These are phyloP conservation scores for Eucalyptus curtisii DNA, from an alignment of 345 rosid genomes.

Conservation along the genomic window DNA sequence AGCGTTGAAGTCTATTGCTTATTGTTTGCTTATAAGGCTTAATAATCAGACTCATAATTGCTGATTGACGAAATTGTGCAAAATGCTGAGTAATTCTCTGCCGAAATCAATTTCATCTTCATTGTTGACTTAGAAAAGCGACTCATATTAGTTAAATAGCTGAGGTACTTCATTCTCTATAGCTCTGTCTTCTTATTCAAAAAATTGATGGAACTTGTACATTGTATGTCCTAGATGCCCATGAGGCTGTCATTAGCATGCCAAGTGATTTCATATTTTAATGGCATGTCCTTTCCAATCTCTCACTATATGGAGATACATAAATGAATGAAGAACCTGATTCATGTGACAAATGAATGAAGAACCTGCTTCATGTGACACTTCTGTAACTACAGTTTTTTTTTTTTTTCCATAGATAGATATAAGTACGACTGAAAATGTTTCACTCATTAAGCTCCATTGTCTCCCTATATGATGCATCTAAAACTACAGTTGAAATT, in stretches of 20 bases:
- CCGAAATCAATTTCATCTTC: background rate
- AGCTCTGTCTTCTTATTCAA: background rate
- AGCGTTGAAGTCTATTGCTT: background rate
- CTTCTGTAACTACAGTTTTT: background rate
- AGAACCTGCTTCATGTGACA: background rate
- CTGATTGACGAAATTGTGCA: background rate
- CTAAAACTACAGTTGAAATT: background rate
- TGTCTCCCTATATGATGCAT: background rate
- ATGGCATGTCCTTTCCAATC: background rate
- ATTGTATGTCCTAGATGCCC: background rate
- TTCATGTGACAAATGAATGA: background rate
- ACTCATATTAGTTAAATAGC: background rate
- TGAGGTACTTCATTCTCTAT: background rate
- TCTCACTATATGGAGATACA: background rate
- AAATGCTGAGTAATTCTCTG: background rate
- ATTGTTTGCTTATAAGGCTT: background rate
- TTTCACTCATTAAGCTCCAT: background rate
- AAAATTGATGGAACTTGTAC: background rate
- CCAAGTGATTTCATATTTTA: background rate
- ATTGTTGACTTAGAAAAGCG: background rate
- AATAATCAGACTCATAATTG: background rate
- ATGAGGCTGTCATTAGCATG: background rate
- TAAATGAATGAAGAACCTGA: background rate
- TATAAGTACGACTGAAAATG: background rate
- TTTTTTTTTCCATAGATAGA: background rate